Evolutionary conservation across 192 early-diverging fungal genomes (phyloP), one percentile per base, ranked within the genome.

Genomic region (Umbelopsis ramanniana): DNA sequence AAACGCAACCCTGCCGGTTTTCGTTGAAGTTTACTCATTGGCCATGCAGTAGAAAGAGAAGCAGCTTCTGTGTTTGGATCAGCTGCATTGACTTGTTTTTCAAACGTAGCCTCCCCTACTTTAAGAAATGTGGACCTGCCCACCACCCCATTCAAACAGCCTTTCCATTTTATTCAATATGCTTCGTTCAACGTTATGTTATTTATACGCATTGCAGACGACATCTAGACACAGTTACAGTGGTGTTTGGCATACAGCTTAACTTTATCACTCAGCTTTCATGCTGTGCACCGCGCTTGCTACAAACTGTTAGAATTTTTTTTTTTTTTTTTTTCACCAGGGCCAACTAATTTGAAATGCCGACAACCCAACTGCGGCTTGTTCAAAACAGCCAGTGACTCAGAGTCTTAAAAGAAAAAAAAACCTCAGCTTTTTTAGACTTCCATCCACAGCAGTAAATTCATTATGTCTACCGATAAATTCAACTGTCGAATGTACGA

Each of bases 401-500:
- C 57, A 63, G 24, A 21, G 48, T 50, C n/a, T 17, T 3, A 12
- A 12, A 63, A 63, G 26, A 63, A 63, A 60, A 63, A 63, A 37
- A 37, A 54, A 26, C n/a, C 26, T 54, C 22, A 14, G 7, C 53
- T 26, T 54, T 29, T 63, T 50, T 19, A n/a, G 48, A 50, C 48
- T 50, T 17, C 23, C 33, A 63, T 63, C 57, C 37, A 63, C 57
- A 63, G 57, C 33, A 63, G 57, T n/a, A 38, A 37, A 37, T 63
- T 35, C 26, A 63, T 19, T n/a, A 63, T 63, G 57, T 0, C 57
- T 29, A 37, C 14, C 57, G 71, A 72, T 55, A 77, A 78, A 77
- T 81, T 86, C 50, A 84, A 85, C 74, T 97, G 93, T 84, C 93
- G 95, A 72, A 97, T 95, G 89, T 99, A 99, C 88, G 93, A 96